phyloP scores from a whole-genome alignment of 108 stramenopile species.

The Fistulifera pelliculosa region DNA sequence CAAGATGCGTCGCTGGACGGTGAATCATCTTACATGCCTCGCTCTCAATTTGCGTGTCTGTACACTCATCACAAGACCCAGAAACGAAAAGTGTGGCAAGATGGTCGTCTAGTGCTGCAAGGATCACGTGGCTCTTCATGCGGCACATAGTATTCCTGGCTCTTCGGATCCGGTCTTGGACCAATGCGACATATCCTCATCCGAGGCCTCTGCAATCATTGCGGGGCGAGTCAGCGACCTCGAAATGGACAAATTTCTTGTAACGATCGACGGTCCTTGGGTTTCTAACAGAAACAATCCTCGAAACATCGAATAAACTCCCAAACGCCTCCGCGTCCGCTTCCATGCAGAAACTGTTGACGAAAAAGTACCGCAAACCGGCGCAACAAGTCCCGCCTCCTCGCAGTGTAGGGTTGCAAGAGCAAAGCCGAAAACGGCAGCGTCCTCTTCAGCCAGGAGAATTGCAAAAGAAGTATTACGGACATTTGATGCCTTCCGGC shows the following conservation, averaged over 20 bases:
- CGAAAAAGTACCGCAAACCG: conserved; percentile 53
- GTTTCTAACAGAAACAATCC: too few species aligned
- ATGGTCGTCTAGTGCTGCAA: conserved; percentile 49
- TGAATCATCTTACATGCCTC: neutral
- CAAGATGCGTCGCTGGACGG: neutral
- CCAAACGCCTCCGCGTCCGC: neutral
- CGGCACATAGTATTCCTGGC: conserved; percentile 40
- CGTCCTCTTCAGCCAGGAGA: conserved; percentile 44
- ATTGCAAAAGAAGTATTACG: conserved; percentile 24
- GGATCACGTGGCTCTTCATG: conserved; percentile 18
- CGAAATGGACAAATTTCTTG: conserved; percentile 33
- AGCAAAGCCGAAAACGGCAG: conserved; percentile 14
- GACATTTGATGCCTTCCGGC: too few species aligned
- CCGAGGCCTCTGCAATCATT: too few species aligned
- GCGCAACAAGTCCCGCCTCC: conserved; percentile 28
- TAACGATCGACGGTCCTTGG: conserved; percentile 43
- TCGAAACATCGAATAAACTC: too few species aligned
- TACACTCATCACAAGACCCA: conserved; percentile 80
- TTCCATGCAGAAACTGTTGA: conserved; percentile 52
- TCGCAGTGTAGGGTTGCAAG: conserved; percentile 4
- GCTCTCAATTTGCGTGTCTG: conserved; percentile 28
- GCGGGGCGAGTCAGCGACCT: conserved; percentile 11
- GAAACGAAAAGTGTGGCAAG: conserved; percentile 75
- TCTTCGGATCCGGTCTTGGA: conserved; percentile 32
- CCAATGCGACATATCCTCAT: conserved; percentile 16